Conservation (phyloP, 2,329 filamentous ascomycete species). For the Paecilomyces formosus region DNA sequence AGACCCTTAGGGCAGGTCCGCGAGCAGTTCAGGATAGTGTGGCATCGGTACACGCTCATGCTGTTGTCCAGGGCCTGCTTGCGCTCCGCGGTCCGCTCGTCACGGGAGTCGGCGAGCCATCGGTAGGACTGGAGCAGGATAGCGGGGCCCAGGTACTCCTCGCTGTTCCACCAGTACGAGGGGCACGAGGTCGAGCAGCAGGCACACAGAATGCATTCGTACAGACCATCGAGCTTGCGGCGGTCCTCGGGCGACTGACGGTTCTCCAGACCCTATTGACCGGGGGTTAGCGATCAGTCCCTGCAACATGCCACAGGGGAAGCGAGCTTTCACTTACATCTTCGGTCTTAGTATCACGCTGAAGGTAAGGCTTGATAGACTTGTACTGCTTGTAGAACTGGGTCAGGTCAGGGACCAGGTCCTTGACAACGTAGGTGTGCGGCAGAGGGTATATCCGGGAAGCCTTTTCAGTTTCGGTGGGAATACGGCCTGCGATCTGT, state of each 20-base stretch:
- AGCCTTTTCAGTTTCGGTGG: conserved; percentile 69
- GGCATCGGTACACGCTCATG: conserved; percentile 98
- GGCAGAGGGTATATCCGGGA: conserved; percentile 95
- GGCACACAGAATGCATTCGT: conserved; percentile 98
- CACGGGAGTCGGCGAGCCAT: conserved; percentile 91
- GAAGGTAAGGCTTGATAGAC: conserved; percentile 97
- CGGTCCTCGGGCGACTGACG: conserved; percentile 87
- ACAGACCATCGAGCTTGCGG: conserved; percentile 93
- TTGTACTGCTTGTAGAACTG: conserved; percentile 99
- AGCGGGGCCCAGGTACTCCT: conserved; percentile 96
- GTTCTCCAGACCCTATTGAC: conserved; percentile 73
- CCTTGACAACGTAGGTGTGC: conserved; percentile 98
- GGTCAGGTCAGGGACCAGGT: conserved; percentile 93
- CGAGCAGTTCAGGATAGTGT: conserved; percentile 99
- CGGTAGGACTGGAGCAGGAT: conserved; percentile 96
- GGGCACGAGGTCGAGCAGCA: conserved; percentile 99
- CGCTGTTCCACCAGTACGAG: conserved; percentile 99
- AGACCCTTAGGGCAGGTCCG: conserved; percentile 96
- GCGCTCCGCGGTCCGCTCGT: conserved; percentile 80
- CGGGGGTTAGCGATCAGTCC: conserved; percentile 1
- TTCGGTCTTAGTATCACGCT: conserved; percentile 74
- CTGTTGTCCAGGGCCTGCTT: conserved; percentile 93
- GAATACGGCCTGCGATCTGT: conserved; percentile 69
- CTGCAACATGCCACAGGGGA: neutral
- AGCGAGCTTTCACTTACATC: conserved; percentile 56